A percentile compares a stretch with the other conserved stretches of the same genome.
Evolutionary conservation across 345 rosid species (phyloP).

Genomic region (Garcia nutans): DNA sequence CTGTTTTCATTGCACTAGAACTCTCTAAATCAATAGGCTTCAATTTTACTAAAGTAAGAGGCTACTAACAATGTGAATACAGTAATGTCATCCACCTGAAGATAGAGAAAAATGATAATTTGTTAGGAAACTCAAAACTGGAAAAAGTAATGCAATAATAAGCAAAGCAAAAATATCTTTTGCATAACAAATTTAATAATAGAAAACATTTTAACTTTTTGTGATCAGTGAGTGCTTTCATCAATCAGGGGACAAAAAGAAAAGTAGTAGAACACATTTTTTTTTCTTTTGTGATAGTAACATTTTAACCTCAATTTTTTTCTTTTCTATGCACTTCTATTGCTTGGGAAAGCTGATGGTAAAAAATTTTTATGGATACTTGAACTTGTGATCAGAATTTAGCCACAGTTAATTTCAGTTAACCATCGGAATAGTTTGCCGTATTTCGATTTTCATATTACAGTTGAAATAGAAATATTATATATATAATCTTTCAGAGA

Average conservation of each 20-base stretch:
- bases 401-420: too few species aligned
- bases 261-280: too few species aligned
- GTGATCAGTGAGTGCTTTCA: background rate
- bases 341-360: background rate
- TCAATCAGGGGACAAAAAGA: background rate
- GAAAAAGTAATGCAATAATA: background rate
- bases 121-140: background rate
- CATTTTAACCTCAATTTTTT: too few species aligned
- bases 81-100: background rate
- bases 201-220: background rate
- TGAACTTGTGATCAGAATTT: background rate
- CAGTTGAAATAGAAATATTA: too few species aligned
- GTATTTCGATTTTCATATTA: too few species aligned
- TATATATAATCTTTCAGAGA: too few species aligned
- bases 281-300: too few species aligned
- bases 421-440: too few species aligned
- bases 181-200: too few species aligned
- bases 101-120: background rate
- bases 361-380: background rate
- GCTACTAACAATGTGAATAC: background rate
- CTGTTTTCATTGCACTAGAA: background rate
- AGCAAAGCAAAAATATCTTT: background rate
- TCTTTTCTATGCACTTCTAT: too few species aligned
- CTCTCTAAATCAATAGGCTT: constrained; percentile 1
- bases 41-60: background rate